These are phyloP conservation scores for Phallus indusiatus DNA, from an alignment of 768 basidiomycete genomes.

Conservation along the genomic window DNA sequence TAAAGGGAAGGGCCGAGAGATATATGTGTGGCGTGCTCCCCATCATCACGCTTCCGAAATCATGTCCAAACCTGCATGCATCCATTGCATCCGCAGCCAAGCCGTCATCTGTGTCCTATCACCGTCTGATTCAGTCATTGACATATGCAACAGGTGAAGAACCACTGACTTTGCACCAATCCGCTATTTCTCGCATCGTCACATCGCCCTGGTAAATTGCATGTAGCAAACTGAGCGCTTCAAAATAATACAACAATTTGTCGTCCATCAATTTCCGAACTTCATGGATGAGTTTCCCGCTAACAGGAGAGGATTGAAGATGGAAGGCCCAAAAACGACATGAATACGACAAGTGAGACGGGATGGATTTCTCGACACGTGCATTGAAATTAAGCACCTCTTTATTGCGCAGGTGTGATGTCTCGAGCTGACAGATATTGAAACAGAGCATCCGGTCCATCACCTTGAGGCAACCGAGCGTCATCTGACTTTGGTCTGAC, in stretches of 20 bases:
- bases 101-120: conserved; percentile 6
- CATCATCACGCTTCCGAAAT: conserved; percentile 22
- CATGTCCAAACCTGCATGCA: conserved; percentile 20
- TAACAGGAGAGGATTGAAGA: conserved; percentile 10
- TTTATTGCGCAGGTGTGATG: conserved; percentile 21
- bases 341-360: conserved; percentile 25
- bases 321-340: conserved; percentile 28
- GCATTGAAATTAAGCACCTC: conserved; percentile 16
- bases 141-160: background rate
- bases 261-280: conserved; percentile 16
- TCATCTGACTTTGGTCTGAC: conserved; percentile 16
- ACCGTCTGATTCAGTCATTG: background rate
- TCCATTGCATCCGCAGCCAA: conserved; percentile 14
- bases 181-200: conserved; percentile 8
- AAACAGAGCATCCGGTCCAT: conserved; percentile 25
- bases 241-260: conserved; percentile 30
- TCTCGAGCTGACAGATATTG: conserved; percentile 26
- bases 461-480: conserved; percentile 16
- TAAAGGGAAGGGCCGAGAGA: conserved; percentile 29
- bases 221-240: conserved; percentile 24
- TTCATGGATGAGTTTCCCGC: conserved; percentile 7
- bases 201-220: conserved; percentile 12
- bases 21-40: conserved; percentile 29
- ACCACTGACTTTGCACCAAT: background rate
- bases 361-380: conserved; percentile 19